These are phyloP conservation scores for Periconia macrospinosa DNA, from an alignment of 2,329 filamentous ascomycete genomes.

Conservation along the genomic window DNA sequence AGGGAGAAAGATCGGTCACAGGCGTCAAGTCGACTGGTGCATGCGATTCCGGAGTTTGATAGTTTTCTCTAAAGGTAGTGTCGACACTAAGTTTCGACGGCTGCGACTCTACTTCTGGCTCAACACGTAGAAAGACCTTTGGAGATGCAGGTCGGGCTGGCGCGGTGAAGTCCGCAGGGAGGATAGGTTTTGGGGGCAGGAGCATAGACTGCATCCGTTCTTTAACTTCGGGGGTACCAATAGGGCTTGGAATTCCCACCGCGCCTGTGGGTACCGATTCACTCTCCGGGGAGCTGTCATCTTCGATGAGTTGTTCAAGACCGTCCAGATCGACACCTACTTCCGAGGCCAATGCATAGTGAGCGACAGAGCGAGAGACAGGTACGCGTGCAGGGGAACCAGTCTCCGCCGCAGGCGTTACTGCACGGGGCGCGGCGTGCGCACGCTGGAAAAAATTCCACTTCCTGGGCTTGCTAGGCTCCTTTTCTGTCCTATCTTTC, in stretches of 20 bases:
- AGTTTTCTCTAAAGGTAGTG: not conserved
- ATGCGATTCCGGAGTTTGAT: constrained; percentile 4
- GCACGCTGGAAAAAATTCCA: constrained; percentile 64
- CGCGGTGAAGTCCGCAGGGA: constrained; percentile 28
- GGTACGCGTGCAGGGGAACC: constrained; percentile 36
- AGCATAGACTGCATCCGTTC: constrained; percentile 43
- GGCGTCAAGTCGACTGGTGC: constrained; percentile 33
- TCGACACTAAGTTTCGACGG: constrained; percentile 10
- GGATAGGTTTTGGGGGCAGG: constrained; percentile 39
- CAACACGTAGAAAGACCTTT: constrained; percentile 35
- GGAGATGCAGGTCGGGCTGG: constrained; percentile 39
- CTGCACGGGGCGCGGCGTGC: constrained; percentile 45
- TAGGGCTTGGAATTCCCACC: constrained; percentile 13
- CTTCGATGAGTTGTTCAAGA: constrained; percentile 51
- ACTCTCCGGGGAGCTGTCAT: constrained; percentile 38
- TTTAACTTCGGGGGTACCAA: constrained; percentile 25
- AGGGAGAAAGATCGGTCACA: constrained; percentile 37
- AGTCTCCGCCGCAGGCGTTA: constrained; percentile 36
- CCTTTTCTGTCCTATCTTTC: constrained; percentile 29
- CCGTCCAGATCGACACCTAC: constrained; percentile 48
- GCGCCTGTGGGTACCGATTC: constrained; percentile 11
- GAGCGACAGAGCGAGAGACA: constrained; percentile 52
- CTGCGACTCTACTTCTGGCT: constrained; percentile 3
- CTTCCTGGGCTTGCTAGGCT: constrained; percentile 45
- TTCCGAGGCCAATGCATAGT: constrained; percentile 60